Conservation (phyloP, 2,329 filamentous ascomycete genomes). For the Truncatella angustata region DNA sequence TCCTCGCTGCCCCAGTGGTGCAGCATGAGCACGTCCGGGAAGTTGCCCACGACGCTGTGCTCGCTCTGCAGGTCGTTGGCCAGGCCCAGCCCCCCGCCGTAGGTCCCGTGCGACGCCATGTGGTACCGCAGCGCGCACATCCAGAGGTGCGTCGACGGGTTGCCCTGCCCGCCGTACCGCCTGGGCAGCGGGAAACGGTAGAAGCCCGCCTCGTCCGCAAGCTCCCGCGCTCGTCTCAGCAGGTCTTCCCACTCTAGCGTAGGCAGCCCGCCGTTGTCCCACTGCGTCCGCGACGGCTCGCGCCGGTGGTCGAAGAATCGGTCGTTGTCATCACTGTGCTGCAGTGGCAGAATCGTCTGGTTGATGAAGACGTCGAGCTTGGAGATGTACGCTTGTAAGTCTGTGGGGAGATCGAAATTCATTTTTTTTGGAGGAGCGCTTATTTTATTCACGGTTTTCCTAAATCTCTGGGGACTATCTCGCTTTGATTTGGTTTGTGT, state of each 20-base stretch:
- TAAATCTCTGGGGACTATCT: neutral
- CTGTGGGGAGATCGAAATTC: constrained; percentile 17
- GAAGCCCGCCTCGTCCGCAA: constrained; percentile 60
- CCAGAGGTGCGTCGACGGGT: constrained; percentile 53
- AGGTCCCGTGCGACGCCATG: constrained; percentile 48
- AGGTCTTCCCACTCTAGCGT: constrained; percentile 58
- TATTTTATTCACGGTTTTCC: too few relatives aligned
- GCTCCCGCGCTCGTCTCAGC: constrained; percentile 42
- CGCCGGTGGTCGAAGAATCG: constrained; percentile 66
- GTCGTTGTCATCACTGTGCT: constrained; percentile 55
- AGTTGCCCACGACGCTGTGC: constrained; percentile 61
- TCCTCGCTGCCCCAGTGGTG: constrained; percentile 55
- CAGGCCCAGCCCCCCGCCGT: constrained; percentile 50
- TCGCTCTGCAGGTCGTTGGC: constrained; percentile 66
- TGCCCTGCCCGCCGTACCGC: constrained; percentile 34
- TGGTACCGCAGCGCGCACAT: constrained; percentile 63
- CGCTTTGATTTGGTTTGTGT: neutral
- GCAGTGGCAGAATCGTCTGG: constrained; percentile 50
- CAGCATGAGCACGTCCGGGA: constrained; percentile 61
- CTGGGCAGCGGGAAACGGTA: constrained; percentile 57
- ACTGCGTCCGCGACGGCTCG: constrained; percentile 60
- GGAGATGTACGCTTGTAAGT: constrained; percentile 21
- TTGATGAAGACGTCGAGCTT: constrained; percentile 61
- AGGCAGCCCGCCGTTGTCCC: constrained; percentile 56
- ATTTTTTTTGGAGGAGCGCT: constrained; percentile 7